These are phyloP conservation scores for Entomortierella beljakovae DNA, from an alignment of 192 early-diverging fungal species.

Conservation along the genomic window DNA sequence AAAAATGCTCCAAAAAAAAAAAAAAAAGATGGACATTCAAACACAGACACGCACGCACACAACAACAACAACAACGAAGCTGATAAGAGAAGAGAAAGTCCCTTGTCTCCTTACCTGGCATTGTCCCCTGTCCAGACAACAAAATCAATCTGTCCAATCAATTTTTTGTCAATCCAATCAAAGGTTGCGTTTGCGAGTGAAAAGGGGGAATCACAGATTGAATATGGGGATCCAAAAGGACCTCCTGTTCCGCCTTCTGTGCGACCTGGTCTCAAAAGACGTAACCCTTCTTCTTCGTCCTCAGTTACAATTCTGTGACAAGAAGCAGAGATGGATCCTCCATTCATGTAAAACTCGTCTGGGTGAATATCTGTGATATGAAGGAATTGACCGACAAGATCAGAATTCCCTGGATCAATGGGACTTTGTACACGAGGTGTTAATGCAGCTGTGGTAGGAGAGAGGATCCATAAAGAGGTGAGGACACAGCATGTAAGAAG, in stretches of 20 bases:
- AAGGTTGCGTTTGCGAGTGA: constrained; percentile 69
- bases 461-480: constrained; percentile 15
- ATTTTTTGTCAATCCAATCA: constrained; percentile 64
- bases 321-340: constrained; percentile 68
- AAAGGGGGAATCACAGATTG: constrained; percentile 74
- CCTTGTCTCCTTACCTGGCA: constrained; percentile 58
- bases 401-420: constrained; percentile 31
- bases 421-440: neutral
- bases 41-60: too few species aligned
- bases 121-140: constrained; percentile 85
- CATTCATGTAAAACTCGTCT: constrained; percentile 66
- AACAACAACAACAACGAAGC: too few species aligned
- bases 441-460: constrained; percentile 5
- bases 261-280: constrained; percentile 40
- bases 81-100: too few species aligned
- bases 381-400: constrained; percentile 68
- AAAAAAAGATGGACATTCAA: too few species aligned
- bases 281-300: constrained; percentile 14
- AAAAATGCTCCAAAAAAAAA: too few species aligned
- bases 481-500: constrained; percentile 19
- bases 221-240: constrained; percentile 65
- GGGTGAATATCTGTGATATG: constrained; percentile 84
- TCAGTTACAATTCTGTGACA: constrained; percentile 64
- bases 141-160: constrained; percentile 73
- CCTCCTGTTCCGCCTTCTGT: constrained; percentile 57